Evolutionary conservation across 164 flowering plant species (phyloP), one percentile per base, ranked within the genome.

Genomic region (Macadamia integrifolia): DNA sequence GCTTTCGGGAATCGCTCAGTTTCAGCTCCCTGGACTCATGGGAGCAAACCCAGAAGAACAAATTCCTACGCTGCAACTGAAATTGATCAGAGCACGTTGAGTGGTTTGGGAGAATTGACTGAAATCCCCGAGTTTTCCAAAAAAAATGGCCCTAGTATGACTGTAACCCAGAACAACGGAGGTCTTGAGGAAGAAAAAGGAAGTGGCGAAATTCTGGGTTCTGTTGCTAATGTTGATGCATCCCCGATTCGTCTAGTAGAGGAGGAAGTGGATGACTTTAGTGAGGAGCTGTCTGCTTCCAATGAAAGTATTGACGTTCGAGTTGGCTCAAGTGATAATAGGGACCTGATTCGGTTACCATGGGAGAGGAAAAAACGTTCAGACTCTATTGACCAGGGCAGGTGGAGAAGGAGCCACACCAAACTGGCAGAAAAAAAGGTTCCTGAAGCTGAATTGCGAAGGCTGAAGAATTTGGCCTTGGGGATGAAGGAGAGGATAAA

Each of bases 401-500:
- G 69, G 57, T 61, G 75, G 80, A 75, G 62, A 61, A 83, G 69
- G 74, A 85, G 80, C 66, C 88, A 85, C 31, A 81, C 87, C 0
- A 74, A 65, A 43, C 58, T 83, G 76, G 97, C 97, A 0, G 97
- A 92, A 85, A 82, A 64, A 64, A 70, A 57, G 58, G 69, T 95
- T 59, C 99, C 98, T 0, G 92, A 89, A 62, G 75, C 77, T 8
- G 96, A 90, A 73, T 59, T 95, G 80, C 77, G 69, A 76, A 89
- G 98, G 83, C 87, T 92, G 10, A 82, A 85, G 77, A 88, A 88
- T 68, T 71, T 86, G 40, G 70, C 97, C 29, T 69, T 85, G 80
- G 85, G 91, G 71, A 90, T 90, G 97, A 60, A 76, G 65, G 91
- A 88, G 73, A 89, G 97, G 70, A 81, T 78, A 9, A 87, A 88